Evolutionary conservation across 2,329 filamentous ascomycete genomes (phyloP), one percentile per base, ranked within the genome.

Genomic region (Aurifilum marmelostoma): DNA sequence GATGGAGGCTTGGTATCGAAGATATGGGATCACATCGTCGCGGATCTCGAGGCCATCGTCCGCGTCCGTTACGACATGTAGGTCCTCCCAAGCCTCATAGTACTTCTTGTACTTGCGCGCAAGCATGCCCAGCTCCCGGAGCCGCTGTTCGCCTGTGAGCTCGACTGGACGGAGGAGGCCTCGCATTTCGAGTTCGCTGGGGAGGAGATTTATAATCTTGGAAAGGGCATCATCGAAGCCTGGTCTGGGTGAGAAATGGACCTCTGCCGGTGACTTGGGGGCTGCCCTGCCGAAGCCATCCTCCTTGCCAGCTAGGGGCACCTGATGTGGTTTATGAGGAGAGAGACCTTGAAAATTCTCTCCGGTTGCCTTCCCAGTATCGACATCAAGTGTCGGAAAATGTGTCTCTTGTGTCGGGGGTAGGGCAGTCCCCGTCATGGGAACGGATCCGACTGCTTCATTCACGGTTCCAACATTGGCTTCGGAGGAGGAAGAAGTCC

Each of bases 11-110:
- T 77, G 73, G 39, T 73, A 72, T 29, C 76, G 76, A 18, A 82
- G 73, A 68, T 79, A 79, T 56, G 79, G 78, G 59, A 82, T 75
- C 52, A 82, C 73, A 67, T 82, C 79, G 73, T 81, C 80, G n/a
- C 80, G 78, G 37, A 80, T 75, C 65, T 77, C 77, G 27, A 74
- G 76, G 67, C 77, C 75, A n/a, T 79, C 78, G n/a, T 77, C 76
- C 11, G 71, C 32, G 65, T 72, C 68, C 21, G 74, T 70, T 4
- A 76, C 75, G 9, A 79, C 63, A 65, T 79, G 77, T 14, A 79
- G 70, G 54, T 75, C 76, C 70, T 81, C 79, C 81, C 80, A 83
- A 5, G 80, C 79, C 47, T 79, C 76, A 27, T 80, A 78, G 64
- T 80, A 80, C 58, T 74, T 77, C 65, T 77, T 76, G 72, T 80